Base-by-base conservation (phyloP, 345 rosid species). In the Reutealis trisperma region DNA sequence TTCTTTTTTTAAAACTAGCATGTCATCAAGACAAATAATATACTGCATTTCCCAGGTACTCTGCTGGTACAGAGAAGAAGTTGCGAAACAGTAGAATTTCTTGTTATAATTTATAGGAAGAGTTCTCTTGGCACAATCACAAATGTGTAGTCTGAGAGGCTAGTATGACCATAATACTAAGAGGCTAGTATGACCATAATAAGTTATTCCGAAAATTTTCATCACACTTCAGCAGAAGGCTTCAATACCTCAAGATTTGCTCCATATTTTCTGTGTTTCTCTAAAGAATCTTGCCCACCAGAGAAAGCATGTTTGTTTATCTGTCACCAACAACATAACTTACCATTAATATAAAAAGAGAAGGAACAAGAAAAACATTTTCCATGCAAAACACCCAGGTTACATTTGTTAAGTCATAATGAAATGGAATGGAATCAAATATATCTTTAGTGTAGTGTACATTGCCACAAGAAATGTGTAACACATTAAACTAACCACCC, bases 181-280 rank as follows among this genome's bases (percentile, higher is more conserved):
- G 55, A 72, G 27, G 61, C 61, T 42, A 67, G 34, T 58, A 30
- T 60, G 66, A 70, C 63, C 9, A 16, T 54, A 45, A 34, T 19
- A 16, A 65, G 57, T 32, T 63, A 66, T 54, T 60, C 19, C 58
- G 9, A 42, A 58, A 60, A 30, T 12, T 67, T 37, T 73, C 63
- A 75, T 63, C 78, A 57, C 6, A 30, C 22, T 49, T 57, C 32
- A 55, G 58, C 61, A 42, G 9, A 64, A 37, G 25, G 34, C 11
- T 67, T 58, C 14, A 27, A 18, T 87, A 92, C 98, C 99, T 95
- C 98, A 4, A 95, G 88, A 85, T 95, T 92, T 78, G 98, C 97
- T 74, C 97, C 99, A 55, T 82, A 81, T 79, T 86, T 81, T 80
- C 90, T 85, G 78, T 89, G 94, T 79, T 89, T 89, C 73, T 93